These are phyloP conservation scores for Sporobolomyces roseus DNA, from an alignment of 768 basidiomycete species.

Conservation along the genomic window DNA sequence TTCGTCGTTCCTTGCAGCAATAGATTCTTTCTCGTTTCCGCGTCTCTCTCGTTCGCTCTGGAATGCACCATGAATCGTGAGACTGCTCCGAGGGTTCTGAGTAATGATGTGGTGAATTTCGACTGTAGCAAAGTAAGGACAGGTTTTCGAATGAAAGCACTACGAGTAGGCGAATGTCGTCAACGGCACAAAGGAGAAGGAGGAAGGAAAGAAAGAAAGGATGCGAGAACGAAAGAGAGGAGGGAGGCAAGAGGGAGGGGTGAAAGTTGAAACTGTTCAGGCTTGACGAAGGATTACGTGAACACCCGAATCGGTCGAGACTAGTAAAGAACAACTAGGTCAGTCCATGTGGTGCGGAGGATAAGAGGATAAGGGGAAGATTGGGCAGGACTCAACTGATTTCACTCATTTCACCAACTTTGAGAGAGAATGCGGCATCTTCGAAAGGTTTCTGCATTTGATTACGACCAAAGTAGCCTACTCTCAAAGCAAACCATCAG, in stretches of 20 bases:
- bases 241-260: background rate
- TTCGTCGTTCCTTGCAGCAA: too few relatives aligned
- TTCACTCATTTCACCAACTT: slow-evolving; percentile 72
- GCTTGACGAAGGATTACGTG: slow-evolving; percentile 74
- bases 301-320: slow-evolving; percentile 89
- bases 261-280: background rate
- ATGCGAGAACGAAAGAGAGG: background rate
- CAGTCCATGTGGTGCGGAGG: background rate
- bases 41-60: too few relatives aligned
- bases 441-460: slow-evolving; percentile 99
- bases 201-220: background rate
- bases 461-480: slow-evolving; percentile 67
- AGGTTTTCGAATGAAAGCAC: too few relatives aligned
- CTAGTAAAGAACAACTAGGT: slow-evolving; percentile 34
- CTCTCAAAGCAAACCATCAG: background rate
- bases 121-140: too few relatives aligned
- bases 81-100: too few relatives aligned
- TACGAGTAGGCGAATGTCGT: too few relatives aligned
- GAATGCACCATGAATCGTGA: too few relatives aligned
- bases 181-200: background rate
- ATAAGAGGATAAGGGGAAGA: background rate
- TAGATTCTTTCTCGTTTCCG: too few relatives aligned
- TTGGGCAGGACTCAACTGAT: too few relatives aligned
- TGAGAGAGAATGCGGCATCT: slow-evolving; percentile 70
- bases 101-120: too few relatives aligned